Percentiles rank a stretch among this genome's conserved stretches.
phyloP scores from a whole-genome alignment of 1,284 basidiomycete genomes.

The Leucoagaricus sp. region DNA sequence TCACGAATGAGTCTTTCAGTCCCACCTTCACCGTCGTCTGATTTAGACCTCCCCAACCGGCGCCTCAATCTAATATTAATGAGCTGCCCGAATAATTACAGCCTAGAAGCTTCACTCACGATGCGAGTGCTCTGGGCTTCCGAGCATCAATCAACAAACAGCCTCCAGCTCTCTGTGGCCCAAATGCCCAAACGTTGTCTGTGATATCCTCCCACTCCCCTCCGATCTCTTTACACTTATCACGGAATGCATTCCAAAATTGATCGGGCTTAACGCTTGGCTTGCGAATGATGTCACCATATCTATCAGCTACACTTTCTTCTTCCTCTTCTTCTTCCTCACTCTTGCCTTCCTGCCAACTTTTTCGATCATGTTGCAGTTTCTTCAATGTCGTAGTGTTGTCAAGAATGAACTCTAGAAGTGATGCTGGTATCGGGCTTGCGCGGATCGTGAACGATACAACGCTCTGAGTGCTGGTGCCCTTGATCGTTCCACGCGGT shows the following conservation, averaged over 20 bases:
- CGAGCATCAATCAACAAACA: conserved; percentile 85
- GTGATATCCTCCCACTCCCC: conserved; percentile 80
- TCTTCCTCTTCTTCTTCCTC: conserved; percentile 36
- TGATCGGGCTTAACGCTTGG: conserved; percentile 71
- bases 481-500: conserved; percentile 78
- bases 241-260: conserved; percentile 80
- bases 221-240: conserved; percentile 68
- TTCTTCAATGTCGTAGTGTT: conserved; percentile 65
- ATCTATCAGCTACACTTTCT: conserved; percentile 47
- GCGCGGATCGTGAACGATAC: conserved; percentile 88
- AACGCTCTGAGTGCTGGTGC: conserved; percentile 68
- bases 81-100: no score
- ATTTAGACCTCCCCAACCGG: conserved; percentile 44
- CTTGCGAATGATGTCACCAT: conserved; percentile 59
- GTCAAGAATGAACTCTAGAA: conserved; percentile 68
- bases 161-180: conserved; percentile 85
- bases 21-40: conserved; percentile 32
- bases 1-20: conserved; percentile 45
- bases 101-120: conserved; percentile 44
- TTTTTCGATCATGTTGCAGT: conserved; percentile 49
- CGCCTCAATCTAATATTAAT: conserved; percentile 45
- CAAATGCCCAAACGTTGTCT: conserved; percentile 88
- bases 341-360: conserved; percentile 29
- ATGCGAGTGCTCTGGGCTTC: conserved; percentile 42
- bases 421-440: conserved; percentile 66